Base-by-base conservation (phyloP, 2,329 filamentous ascomycete species). In the Aspergillus hortae region DNA sequence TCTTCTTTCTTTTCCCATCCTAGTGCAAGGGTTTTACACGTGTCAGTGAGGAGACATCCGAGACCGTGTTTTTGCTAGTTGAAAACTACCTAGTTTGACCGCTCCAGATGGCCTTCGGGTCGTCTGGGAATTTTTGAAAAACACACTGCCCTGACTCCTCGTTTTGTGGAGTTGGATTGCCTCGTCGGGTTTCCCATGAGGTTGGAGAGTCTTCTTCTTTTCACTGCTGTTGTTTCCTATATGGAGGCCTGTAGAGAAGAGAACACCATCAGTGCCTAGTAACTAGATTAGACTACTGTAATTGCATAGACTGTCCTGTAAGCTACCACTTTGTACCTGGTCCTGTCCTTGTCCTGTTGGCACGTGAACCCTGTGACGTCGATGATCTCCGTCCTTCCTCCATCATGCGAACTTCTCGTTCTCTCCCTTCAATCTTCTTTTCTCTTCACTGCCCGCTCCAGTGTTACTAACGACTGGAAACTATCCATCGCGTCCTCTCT, bases 51-150 rank as follows among this genome's bases (percentile, higher is more conserved):
- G 87, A 89, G 86, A 85, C 82, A 85, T 90, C 88, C 84, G 88
- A 90, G 86, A 84, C 83, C 81, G 82, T 82, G 81, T 89, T 89
- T 88, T 89, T 90, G 87, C 87, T 90, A 88, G 86, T 89, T 89
- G 86, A 88, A 88, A 89, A 88, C 86, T 89, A 88, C 79, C 77
- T 69, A 80, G 78, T 80, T 82, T 88, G 87, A 89, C 87, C 80
- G 80, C 87, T 91, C 79, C 78, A 80, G 75, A 80, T 82, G 83
- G 85, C 81, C 82, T 80, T 78, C 77, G 79, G 81, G 79, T 80
- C 81, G 82, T 76, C 77, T 81, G 80, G 86, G 87, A 90, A 90
- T 90, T 86, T 90, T 90, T 90, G 86, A 81, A 79, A 65, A 66
- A 66, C 58, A 52, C 61, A 12, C 48, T 65, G 61, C 61, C 64